Evolutionary conservation across 2,329 filamentous ascomycete species (phyloP), one percentile per base, ranked within the genome.

Genomic region (Phaeoacremonium minimum): DNA sequence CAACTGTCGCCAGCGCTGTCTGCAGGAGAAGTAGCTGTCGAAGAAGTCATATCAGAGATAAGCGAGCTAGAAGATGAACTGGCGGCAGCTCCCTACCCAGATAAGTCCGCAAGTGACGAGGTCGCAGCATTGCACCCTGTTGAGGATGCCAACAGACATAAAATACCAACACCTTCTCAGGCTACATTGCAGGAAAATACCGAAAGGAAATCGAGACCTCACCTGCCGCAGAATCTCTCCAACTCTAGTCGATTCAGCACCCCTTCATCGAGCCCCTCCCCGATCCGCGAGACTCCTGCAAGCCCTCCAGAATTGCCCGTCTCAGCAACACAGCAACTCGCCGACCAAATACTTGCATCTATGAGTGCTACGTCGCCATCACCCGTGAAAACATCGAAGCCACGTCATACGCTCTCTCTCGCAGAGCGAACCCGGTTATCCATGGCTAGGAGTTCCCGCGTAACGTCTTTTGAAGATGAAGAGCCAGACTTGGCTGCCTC

Each of bases 361-460:
- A 72, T 80, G 53, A 61, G 69, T 16, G 66, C 67, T 31, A 64
- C 67, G 1, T 79, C 77, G 2, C 76, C 77, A 0, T 81, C 78
- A 0, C 78, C 78, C 0, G 53, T 63, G 30, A 81, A 78, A 46
- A 55, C 52, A 12, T 26, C 46, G 3, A 72, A 66, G 39, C 61
- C 65, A 0, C 67, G 76, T 0, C 76, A 77, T 34, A 73, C 70
- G 0, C 60, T 83, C 7, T 81, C 83, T 0, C 71, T 93, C 1
- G 75, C 83, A 4, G 88, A 94, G 52, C 83, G 89, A 32, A 94
- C 90, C 1, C 79, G 85, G 14, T 71, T 88, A 36, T 89, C 87
- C 14, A 91, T 95, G 80, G 78, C 82, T 1, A 70, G 80, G 4
- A 66, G 76, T 32, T 73, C 77, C 2, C 59, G 57, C 13, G 51